These are phyloP conservation scores for Abelmoschus esculentus DNA, from an alignment of 345 rosid species.

Conservation along the genomic window DNA sequence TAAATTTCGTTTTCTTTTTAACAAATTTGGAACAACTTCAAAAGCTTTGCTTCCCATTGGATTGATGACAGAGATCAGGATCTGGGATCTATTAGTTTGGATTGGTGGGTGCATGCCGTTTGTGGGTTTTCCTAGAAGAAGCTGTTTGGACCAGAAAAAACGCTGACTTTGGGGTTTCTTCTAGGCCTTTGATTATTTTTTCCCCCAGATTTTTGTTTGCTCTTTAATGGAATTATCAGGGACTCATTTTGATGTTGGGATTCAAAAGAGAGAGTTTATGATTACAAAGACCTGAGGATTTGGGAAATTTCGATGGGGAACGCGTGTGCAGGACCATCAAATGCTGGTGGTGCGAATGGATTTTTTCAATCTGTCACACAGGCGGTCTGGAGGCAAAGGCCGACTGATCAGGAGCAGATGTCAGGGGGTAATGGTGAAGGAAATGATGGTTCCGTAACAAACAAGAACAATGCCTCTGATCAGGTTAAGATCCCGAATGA, in stretches of 20 bases:
- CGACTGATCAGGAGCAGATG: slow-evolving; percentile 32
- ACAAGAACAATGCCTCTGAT: slow-evolving; percentile 58
- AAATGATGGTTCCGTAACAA: slow-evolving; percentile 21
- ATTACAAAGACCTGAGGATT: slow-evolving; percentile 21
- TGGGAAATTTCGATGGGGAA: slow-evolving; percentile 61
- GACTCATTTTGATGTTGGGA: slow-evolving; percentile 12
- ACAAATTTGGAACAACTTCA: slow-evolving; percentile 1
- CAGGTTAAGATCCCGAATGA: slow-evolving; percentile 46
- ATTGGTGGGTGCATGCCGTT: not conserved
- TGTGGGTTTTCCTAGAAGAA: slow-evolving; percentile 1
- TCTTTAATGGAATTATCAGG: slow-evolving; percentile 20
- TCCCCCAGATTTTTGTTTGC: not conserved
- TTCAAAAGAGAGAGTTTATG: slow-evolving; percentile 11
- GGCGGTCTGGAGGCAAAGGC: slow-evolving; percentile 60
- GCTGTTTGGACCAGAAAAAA: not conserved
- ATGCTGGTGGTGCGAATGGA: slow-evolving; percentile 40
- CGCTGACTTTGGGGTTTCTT: slow-evolving; percentile 1
- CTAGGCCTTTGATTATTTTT: slow-evolving; percentile 2
- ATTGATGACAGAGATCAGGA: not conserved
- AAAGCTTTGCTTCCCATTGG: not conserved
- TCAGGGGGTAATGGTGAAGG: slow-evolving; percentile 8
- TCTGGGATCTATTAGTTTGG: not conserved
- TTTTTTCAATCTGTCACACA: slow-evolving; percentile 74
- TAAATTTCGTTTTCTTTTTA: not conserved
- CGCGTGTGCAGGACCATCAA: slow-evolving; percentile 73